A percentile compares a stretch with the other conserved stretches of the same genome.
Conservation (phyloP, 1,284 basidiomycete genomes). For the Apiotrichum domesticum region DNA sequence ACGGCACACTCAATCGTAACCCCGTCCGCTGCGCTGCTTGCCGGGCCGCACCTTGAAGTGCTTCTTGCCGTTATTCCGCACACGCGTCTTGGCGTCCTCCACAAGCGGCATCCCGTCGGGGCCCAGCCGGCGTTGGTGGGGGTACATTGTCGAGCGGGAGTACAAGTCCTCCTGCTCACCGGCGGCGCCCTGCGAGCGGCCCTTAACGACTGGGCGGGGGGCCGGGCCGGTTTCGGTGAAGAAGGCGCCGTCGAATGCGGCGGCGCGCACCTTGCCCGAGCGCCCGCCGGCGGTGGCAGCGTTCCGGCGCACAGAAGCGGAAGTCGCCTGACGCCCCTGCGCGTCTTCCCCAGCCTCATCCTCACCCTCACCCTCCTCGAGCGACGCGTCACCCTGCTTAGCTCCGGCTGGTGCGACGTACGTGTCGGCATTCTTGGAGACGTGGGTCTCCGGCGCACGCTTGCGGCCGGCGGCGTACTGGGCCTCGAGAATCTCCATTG, state of each 20-base stretch:
- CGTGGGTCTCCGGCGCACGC: conserved; percentile 74
- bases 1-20: conserved; percentile 61
- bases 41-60: conserved; percentile 79
- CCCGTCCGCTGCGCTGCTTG: conserved; percentile 83
- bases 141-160: conserved; percentile 60
- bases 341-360: not conserved
- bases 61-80: conserved; percentile 66
- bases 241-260: conserved; percentile 75
- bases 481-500: conserved; percentile 53
- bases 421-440: conserved; percentile 73
- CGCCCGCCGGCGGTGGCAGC: conserved; percentile 42
- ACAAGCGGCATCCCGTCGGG: conserved; percentile 63
- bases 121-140: conserved; percentile 71
- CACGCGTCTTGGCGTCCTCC: conserved; percentile 49
- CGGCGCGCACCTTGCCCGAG: conserved; percentile 51
- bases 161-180: conserved; percentile 51
- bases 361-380: conserved; percentile 21
- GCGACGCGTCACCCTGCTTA: conserved; percentile 3
- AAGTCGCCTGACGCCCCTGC: conserved; percentile 10
- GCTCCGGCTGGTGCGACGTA: conserved; percentile 53
- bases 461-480: conserved; percentile 58
- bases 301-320: conserved; percentile 25
- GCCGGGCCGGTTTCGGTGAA: conserved; percentile 60
- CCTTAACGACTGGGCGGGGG: conserved; percentile 60
- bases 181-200: conserved; percentile 48